phyloP scores from a whole-genome alignment of 768 basidiomycete species.

The Lentinula raphanica region DNA sequence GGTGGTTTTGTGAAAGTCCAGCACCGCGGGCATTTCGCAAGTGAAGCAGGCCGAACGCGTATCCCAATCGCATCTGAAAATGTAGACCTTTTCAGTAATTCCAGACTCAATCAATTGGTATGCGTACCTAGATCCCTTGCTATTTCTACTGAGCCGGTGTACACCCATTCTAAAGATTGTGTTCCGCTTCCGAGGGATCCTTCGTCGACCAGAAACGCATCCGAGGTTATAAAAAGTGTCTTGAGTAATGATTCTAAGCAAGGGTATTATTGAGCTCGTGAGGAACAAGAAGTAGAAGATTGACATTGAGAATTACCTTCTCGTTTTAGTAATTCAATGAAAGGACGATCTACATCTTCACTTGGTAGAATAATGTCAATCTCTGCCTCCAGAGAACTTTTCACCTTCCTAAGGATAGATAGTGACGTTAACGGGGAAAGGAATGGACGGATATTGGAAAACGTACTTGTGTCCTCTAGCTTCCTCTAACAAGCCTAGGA shows the following conservation, averaged over 20 bases:
- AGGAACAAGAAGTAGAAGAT: neutral
- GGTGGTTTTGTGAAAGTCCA: slow-evolving; percentile 68
- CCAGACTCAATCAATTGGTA: neutral
- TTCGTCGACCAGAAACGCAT: slow-evolving; percentile 49
- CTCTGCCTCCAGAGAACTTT: slow-evolving; percentile 72
- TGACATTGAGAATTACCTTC: slow-evolving; percentile 34
- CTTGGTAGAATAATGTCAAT: slow-evolving; percentile 57
- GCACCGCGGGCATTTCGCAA: slow-evolving; percentile 83
- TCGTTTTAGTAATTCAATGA: slow-evolving; percentile 30
- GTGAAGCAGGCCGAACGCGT: slow-evolving; percentile 54
- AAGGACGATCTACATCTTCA: slow-evolving; percentile 16
- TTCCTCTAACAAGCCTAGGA: slow-evolving; percentile 67
- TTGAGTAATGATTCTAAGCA: slow-evolving; percentile 57
- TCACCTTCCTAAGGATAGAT: slow-evolving; percentile 62
- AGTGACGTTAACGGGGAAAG: neutral
- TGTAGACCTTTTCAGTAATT: slow-evolving; percentile 6
- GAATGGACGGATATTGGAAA: neutral
- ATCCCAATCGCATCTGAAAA: slow-evolving; percentile 34
- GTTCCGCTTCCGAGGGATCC: slow-evolving; percentile 29
- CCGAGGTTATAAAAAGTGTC: slow-evolving; percentile 78
- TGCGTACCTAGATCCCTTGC: slow-evolving; percentile 35
- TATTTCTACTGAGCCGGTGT: slow-evolving; percentile 36
- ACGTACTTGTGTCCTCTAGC: slow-evolving; percentile 72
- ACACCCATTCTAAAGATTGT: slow-evolving; percentile 43
- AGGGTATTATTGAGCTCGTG: neutral